Base-by-base conservation (phyloP, 73 alveolate genomes). In the Uronychia setigera region DNA sequence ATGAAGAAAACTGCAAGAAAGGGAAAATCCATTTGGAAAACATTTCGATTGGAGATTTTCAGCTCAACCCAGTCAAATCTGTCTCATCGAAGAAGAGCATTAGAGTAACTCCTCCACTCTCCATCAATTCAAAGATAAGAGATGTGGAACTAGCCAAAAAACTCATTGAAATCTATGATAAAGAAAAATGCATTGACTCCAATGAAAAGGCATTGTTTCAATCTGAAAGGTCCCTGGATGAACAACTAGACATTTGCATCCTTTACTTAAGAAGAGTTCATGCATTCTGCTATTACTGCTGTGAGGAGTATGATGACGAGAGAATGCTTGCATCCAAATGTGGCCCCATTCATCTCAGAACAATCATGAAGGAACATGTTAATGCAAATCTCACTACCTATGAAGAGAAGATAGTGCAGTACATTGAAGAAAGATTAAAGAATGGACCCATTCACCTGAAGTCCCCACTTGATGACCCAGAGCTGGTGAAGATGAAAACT, bases 201-300 rank as follows among this genome's bases (percentile, higher is more conserved):
- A 79, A 33, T 57, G 33, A 60, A 9, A 27, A n/a, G 26, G 90
- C 77, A 1, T 35, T 31, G 78, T 78, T 32, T 59, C 86, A 88
- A 77, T 85, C 83, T 46, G 85, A 60, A 74, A 82, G 77, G 35
- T 58, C 81, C 28, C 88, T 34, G 59, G 81, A 79, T 35, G 60
- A 83, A 1, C 90, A 83, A 58, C 93, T 97, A 34, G 98, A 95
- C 80, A 76, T 94, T 59, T 96, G 92, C 35, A 80, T 97, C 26
- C 92, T 97, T 76, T 97, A 97, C 81, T 85, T 97, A 35, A 88
- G 99, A 82, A 95, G 94, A 86, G 96, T 97, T 1, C 99, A 97
- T 81, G 96, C 98, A 31, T 97, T 94, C 87, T 97, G 99, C 90
- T 95, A 82, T 88, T 97, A 97, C 89, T 97, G 98, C 81, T 91